Percentiles rank a stretch among this genome's conserved stretches.
phyloP scores from a whole-genome alignment of 2,329 filamentous ascomycete species.

The Alternaria sp. region DNA sequence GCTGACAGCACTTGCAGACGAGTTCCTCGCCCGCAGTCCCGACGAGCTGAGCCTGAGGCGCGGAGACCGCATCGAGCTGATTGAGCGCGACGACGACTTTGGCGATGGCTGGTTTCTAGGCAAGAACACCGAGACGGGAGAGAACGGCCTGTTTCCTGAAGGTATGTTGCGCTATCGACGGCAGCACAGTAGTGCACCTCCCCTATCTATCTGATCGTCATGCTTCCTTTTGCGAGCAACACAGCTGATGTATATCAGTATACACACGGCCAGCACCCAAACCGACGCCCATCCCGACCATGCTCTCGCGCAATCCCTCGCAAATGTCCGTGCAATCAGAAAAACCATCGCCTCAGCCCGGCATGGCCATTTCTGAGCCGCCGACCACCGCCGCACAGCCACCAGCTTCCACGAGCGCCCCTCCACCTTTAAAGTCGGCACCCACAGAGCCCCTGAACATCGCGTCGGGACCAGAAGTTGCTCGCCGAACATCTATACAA shows the following conservation, averaged over 20 bases:
- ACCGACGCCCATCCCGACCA: conserved; percentile 36
- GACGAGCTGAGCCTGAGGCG: conserved; percentile 91
- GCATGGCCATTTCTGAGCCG: conserved; percentile 26
- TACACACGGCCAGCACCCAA: conserved; percentile 68
- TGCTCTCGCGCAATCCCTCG: conserved; percentile 41
- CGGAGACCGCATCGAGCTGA: conserved; percentile 81
- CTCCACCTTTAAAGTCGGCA: conserved; percentile 24
- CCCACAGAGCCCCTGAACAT: conserved; percentile 42
- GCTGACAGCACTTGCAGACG: conserved; percentile 64
- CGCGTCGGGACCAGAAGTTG: conserved; percentile 9
- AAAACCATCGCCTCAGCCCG: conserved; percentile 17
- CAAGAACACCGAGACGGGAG: conserved; percentile 73
- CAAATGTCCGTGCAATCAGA: conserved; percentile 25
- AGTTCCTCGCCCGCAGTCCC: conserved; percentile 88
- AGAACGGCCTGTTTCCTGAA: conserved; percentile 82
- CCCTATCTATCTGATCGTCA: neutral
- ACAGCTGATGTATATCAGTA: conserved; percentile 53
- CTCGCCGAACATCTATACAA: conserved; percentile 29
- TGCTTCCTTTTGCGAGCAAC: neutral
- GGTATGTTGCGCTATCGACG: conserved; percentile 58
- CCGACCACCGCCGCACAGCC: conserved; percentile 18
- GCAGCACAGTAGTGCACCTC: neutral
- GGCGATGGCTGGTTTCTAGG: conserved; percentile 86
- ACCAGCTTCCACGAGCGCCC: conserved; percentile 21
- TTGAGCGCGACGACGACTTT: conserved; percentile 87